Conservation (phyloP, 257 asterid species). For the Buddleja alternifolia region DNA sequence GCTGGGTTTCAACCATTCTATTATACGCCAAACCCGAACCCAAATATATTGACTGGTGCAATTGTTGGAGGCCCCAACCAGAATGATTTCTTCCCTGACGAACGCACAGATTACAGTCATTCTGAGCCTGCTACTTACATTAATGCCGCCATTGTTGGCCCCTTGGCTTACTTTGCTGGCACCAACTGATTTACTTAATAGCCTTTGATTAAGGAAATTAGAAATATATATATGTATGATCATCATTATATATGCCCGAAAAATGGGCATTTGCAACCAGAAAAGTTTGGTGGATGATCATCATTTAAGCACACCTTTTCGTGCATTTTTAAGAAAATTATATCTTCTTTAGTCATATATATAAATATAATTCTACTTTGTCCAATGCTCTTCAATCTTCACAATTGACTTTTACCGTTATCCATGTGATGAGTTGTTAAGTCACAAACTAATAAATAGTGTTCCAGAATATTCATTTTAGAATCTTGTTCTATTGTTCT, state of each 20-base stretch:
- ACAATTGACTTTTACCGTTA: too few species aligned
- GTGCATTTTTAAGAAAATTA: constrained; percentile 2
- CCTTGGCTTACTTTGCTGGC: constrained; percentile 73
- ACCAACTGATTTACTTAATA: not conserved
- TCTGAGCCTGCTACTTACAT: constrained; percentile 88
- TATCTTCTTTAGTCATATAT: too few species aligned
- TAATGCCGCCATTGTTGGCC: constrained; percentile 87
- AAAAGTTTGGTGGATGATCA: constrained; percentile 8
- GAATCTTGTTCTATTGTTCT: too few species aligned
- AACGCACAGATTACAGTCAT: constrained; percentile 67
- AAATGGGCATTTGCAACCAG: constrained; percentile 4
- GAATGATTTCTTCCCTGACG: constrained; percentile 74
- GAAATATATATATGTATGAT: constrained; percentile 36
- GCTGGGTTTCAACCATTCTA: constrained; percentile 67
- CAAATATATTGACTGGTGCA: constrained; percentile 64
- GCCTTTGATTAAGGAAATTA: constrained; percentile 10
- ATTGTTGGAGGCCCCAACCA: constrained; percentile 87
- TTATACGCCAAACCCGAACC: constrained; percentile 61
- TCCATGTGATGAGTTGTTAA: too few species aligned
- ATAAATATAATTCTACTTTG: too few species aligned
- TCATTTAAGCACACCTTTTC: not conserved
- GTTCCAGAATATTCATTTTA: too few species aligned
- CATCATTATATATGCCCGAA: constrained; percentile 9
- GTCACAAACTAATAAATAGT: too few species aligned
- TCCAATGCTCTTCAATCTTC: too few species aligned